Evolutionary conservation across 2,329 filamentous ascomycete genomes (phyloP).

Genomic region (Fusarium sp.): DNA sequence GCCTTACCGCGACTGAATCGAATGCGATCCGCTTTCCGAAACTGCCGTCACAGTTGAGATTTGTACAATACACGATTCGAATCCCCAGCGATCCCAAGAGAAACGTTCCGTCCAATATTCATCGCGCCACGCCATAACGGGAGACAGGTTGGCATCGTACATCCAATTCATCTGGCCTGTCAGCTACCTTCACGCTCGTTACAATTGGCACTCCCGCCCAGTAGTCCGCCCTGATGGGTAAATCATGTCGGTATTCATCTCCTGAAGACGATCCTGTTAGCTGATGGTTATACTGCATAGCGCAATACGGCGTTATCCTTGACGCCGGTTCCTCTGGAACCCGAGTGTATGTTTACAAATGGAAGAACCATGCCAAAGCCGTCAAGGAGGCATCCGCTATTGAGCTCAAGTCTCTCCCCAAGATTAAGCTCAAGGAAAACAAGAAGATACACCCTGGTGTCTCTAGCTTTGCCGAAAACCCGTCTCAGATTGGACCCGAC

Average conservation of each 20-base stretch:
- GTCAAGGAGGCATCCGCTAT: slow-evolving; percentile 59
- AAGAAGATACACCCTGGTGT: slow-evolving; percentile 96
- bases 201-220: not conserved
- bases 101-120: not conserved
- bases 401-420: slow-evolving; percentile 74
- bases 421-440: slow-evolving; percentile 84
- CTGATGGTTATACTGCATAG: slow-evolving; percentile 50
- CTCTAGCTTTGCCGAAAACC: slow-evolving; percentile 85
- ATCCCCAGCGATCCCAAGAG: slow-evolving; percentile 27
- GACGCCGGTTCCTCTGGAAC: slow-evolving; percentile 98
- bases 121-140: not conserved
- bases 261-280: slow-evolving; percentile 9
- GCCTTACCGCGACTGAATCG: slow-evolving; percentile 10
- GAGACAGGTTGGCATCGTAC: not conserved
- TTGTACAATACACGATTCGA: slow-evolving; percentile 8
- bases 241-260: slow-evolving; percentile 49
- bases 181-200: not conserved
- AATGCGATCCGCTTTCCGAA: not conserved
- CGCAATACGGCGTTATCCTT: slow-evolving; percentile 90
- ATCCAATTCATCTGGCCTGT: not conserved
- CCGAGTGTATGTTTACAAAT: slow-evolving; percentile 92
- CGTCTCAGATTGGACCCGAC: slow-evolving; percentile 80
- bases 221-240: slow-evolving; percentile 48
- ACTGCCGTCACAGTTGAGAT: slow-evolving; percentile 14
- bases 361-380: slow-evolving; percentile 80